Base-by-base conservation (phyloP, 1,139 yeast genomes). In the Hemisphaericaspora lyxosophila region DNA sequence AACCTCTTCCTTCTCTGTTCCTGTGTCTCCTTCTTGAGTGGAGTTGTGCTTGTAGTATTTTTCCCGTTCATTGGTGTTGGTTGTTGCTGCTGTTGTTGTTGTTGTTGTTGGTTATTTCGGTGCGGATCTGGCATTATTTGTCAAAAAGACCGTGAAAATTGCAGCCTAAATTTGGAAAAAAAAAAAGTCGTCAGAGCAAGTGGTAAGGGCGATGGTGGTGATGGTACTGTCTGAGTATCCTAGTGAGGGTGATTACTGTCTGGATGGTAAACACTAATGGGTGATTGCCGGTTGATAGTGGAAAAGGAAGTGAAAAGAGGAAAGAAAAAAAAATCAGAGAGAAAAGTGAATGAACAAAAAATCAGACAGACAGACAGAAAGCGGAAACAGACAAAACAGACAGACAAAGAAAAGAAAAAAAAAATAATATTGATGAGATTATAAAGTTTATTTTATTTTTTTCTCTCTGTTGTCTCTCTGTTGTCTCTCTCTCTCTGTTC, bases 1-100 rank as follows among this genome's bases (percentile, higher is more conserved):
- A 65, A 82, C 35, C 82, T 61, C 26, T 59, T 54, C 41, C 63
- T 66, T 41, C 84, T 64, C 35, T 74, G 65, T 23, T 54, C 58
- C 30, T 47, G 45, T 4, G 71, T 59, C 44, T 66, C 70, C 12
- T 17, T n/a, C n/a, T n/a, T n/a, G n/a, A n/a, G 13, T 28, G 26
- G 26, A 9, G 26, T 24, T 8, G 17, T 28, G 6, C n/a, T 17
- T 17, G 23, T n/a, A 14, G 12, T 18, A 19, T 19, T 8, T 6
- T 19, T 19, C 8, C 23, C 23, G 8, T 19, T 19, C 23, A 19
- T 19, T 19, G 23, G 27, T 25, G 34, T 18, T 31, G n/a, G 15
- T 18, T 15, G 8, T 15, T 12, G 12, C 27, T 22, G 3, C 35
- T 33, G 11, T 27, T 38, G 31, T 16, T 14, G 23, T 30, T 12